These are phyloP conservation scores for Naganishia sp. DNA, from an alignment of 1,284 basidiomycete species.

Conservation along the genomic window DNA sequence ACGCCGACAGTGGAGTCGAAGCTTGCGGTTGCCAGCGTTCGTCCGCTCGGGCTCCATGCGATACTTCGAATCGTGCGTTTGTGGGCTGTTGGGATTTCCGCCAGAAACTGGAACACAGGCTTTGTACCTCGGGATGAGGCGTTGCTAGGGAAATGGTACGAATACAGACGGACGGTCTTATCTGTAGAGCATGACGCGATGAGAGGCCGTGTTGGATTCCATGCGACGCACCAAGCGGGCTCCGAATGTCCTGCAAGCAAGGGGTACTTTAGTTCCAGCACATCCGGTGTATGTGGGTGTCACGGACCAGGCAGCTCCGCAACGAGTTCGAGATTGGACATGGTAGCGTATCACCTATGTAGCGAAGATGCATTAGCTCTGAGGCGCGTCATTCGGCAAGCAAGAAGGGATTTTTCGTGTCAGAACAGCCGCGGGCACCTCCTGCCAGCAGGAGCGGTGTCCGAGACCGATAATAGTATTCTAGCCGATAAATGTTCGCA, in stretches of 20 bases:
- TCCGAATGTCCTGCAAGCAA: constrained; percentile 70
- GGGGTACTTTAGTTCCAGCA: not conserved
- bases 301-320: constrained; percentile 40
- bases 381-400: not conserved
- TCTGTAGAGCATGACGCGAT: constrained; percentile 94
- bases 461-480: not conserved
- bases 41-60: constrained; percentile 87
- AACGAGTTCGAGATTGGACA: constrained; percentile 48
- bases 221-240: constrained; percentile 83
- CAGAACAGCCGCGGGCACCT: constrained; percentile 1
- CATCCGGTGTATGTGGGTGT: not conserved
- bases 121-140: constrained; percentile 36
- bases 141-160: constrained; percentile 58
- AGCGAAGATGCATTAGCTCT: not conserved
- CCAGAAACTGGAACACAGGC: constrained; percentile 60
- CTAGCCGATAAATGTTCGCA: constrained; percentile 23
- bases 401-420: not conserved
- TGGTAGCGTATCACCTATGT: constrained; percentile 17
- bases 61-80: constrained; percentile 85
- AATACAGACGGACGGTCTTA: constrained; percentile 83
- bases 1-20: constrained; percentile 93
- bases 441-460: not conserved
- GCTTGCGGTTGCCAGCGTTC: constrained; percentile 86
- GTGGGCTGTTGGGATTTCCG: constrained; percentile 72
- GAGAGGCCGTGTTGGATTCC: constrained; percentile 81